phyloP scores from a whole-genome alignment of 2,329 filamentous ascomycete genomes.

The Zalaria sp. region DNA sequence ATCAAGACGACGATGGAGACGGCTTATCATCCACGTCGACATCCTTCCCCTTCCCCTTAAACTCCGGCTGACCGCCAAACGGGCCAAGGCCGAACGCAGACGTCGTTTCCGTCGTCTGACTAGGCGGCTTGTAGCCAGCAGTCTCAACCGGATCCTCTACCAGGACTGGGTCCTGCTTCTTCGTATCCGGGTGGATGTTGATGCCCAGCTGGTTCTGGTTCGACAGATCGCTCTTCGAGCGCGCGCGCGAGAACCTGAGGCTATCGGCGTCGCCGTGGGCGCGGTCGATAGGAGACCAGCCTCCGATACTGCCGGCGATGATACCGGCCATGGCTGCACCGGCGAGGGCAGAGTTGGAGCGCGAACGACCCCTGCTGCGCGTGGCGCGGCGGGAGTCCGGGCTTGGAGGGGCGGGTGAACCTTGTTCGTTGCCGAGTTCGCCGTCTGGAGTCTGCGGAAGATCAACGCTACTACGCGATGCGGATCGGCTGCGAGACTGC shows the following conservation, averaged over 20 bases:
- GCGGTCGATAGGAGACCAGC: conserved; percentile 59
- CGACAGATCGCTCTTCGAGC: conserved; percentile 16
- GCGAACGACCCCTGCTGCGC: conserved; percentile 45
- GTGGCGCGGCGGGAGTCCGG: conserved; percentile 42
- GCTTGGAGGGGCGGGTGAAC: conserved; percentile 31
- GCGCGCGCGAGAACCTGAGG: conserved; percentile 18
- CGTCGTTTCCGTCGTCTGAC: conserved; percentile 29
- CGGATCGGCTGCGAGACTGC: conserved; percentile 47
- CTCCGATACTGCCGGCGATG: conserved; percentile 56
- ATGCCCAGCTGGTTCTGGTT: conserved; percentile 23
- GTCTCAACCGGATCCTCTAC: conserved; percentile 24
- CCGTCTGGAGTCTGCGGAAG: conserved; percentile 50
- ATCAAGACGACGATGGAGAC: too few species aligned
- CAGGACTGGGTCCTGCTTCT: conserved; percentile 31
- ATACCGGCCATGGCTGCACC: conserved; percentile 75
- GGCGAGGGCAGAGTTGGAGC: conserved; percentile 59
- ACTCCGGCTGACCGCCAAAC: conserved; percentile 22
- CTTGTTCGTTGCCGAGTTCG: conserved; percentile 28
- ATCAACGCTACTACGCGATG: conserved; percentile 47
- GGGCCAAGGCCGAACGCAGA: conserved; percentile 28
- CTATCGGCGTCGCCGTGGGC: conserved; percentile 24
- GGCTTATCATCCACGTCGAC: too few species aligned
- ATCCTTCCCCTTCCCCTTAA: background rate
- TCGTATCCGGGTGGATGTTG: conserved; percentile 36
- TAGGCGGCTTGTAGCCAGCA: conserved; percentile 22